Evolutionary conservation across 495 filamentous ascomycete genomes (phyloP), one percentile per base, ranked within the genome.

Genomic region (Aspergillus sparsus): DNA sequence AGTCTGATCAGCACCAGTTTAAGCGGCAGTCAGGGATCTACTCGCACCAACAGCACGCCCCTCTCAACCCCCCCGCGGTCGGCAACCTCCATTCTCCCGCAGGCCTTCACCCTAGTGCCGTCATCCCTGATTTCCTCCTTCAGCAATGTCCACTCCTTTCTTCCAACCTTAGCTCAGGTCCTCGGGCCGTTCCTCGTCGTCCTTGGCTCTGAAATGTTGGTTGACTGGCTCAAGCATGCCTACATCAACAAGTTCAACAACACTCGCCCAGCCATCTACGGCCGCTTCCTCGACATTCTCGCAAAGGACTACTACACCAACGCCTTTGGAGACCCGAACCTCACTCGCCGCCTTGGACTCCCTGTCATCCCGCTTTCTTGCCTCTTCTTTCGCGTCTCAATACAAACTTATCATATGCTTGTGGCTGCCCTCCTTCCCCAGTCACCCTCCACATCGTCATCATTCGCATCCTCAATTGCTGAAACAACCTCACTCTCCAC

Each of bases 191-290:
- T 99, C 63, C 74, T 98, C 13, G 82, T 99, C 0, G 94, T 98
- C 5, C 82, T 99, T 8, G 92, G 93, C 10, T 94, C 90, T 32
- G 94, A 99, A 74, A 97, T 96, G 89, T 74, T 96, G 1, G 94
- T 99, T 1, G 94, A 99, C 70, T 97, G 90, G 91, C 77, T 97
- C 62, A 99, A 99, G 71, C 94, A 99, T 67, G 90, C 90, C 11
- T 99, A 96, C 71, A 94, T 98, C 71, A 92, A 85, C 61, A 99
- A 99, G 71, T 99, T 99, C 79, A 99, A 99, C 78, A 95, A 94
- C 63, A 89, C 89, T 52, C 90, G 92, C 42, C 95, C 95, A 16
- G 87, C 82, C 3, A 86, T 99, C 42, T 98, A 99, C 68, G 81
- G 83, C 12, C 85, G 91, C 34, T 97, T 94, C 71, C 79, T 97